These are phyloP conservation scores for Ceratocystis papillata DNA, from an alignment of 2,329 filamentous ascomycete species.

Conservation along the genomic window DNA sequence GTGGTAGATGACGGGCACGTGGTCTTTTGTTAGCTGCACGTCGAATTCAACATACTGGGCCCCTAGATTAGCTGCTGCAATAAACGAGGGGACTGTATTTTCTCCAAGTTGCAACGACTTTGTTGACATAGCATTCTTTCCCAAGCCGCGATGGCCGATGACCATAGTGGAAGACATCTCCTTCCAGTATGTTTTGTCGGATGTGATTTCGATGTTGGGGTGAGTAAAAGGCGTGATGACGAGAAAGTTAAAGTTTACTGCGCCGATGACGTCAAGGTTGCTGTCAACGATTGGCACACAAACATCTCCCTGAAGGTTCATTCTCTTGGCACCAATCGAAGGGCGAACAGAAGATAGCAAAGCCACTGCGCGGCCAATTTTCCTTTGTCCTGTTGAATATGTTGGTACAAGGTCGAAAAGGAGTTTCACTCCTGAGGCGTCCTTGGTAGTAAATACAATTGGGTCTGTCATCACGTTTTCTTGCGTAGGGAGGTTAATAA, in stretches of 20 bases:
- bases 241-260: conserved; percentile 93
- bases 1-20: conserved; percentile 96
- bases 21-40: conserved; percentile 96
- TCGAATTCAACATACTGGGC: conserved; percentile 69
- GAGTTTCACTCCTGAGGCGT: conserved; percentile 72
- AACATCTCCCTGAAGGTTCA: conserved; percentile 83
- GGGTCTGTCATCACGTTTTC: conserved; percentile 91
- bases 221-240: conserved; percentile 91
- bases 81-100: conserved; percentile 92
- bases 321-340: conserved; percentile 71
- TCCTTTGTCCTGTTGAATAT: conserved; percentile 72
- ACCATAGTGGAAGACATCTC: conserved; percentile 81
- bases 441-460: conserved; percentile 72
- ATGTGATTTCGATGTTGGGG: conserved; percentile 84
- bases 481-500: conserved; percentile 85
- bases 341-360: conserved; percentile 78
- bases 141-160: conserved; percentile 61
- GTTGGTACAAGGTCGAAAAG: conserved; percentile 93
- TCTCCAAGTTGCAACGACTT: conserved; percentile 88
- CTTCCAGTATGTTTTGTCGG: conserved; percentile 92
- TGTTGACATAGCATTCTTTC: conserved; percentile 77
- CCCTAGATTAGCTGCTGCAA: conserved; percentile 86
- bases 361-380: conserved; percentile 81
- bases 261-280: conserved; percentile 80
- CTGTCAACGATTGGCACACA: conserved; percentile 82